Evolutionary conservation across 306 rosid genomes (phyloP).

Genomic region (Prunus mongolica): DNA sequence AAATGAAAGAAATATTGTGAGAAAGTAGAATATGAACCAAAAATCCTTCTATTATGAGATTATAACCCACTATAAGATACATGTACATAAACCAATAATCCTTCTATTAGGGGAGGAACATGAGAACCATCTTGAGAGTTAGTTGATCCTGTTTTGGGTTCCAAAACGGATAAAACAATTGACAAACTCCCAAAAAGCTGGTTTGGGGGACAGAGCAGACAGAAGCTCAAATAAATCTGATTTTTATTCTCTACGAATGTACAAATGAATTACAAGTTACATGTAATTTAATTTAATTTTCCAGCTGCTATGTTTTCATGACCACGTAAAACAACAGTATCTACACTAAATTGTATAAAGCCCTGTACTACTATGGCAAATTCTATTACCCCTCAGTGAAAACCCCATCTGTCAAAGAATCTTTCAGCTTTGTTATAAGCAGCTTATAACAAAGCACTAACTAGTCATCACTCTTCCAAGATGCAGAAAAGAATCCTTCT

Average conservation of each 20-base stretch:
- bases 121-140: no score
- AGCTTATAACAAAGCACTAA: not conserved
- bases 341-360: not conserved
- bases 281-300: not conserved
- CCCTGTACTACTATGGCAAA: not conserved
- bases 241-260: conserved; percentile 10
- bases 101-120: no score
- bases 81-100: no score
- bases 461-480: not conserved
- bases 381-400: not conserved
- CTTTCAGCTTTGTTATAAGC: not conserved
- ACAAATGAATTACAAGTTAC: conserved; percentile 9
- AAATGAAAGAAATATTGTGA: no score
- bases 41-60: no score
- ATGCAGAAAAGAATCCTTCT: not conserved
- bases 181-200: no score
- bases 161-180: no score
- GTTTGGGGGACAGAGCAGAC: not conserved
- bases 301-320: not conserved
- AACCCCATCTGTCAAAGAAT: not conserved
- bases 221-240: not conserved
- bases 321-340: conserved; percentile 8
- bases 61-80: no score
- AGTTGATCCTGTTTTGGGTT: no score
- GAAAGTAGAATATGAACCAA: no score